Conservation (phyloP, 2,329 filamentous ascomycete species). For the Fusarium algeriense region DNA sequence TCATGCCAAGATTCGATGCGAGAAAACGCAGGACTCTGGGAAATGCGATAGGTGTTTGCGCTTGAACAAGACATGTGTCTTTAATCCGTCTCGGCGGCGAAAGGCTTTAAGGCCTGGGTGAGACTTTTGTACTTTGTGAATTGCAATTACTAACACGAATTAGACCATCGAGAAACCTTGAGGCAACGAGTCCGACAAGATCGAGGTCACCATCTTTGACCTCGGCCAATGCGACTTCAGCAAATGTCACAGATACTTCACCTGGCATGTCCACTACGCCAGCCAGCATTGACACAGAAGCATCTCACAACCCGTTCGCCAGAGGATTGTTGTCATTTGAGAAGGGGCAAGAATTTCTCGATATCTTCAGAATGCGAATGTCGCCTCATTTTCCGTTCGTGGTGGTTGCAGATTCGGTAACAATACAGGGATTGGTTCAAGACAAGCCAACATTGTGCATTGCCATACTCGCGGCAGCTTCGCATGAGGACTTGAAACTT, state of each 20-base stretch:
- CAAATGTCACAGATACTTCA: constrained; percentile 12
- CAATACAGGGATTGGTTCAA: constrained; percentile 37
- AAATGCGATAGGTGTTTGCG: constrained; percentile 51
- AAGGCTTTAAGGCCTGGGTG: constrained; percentile 38
- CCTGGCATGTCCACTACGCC: constrained; percentile 4
- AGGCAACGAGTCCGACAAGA: constrained; percentile 18
- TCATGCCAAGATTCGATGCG: constrained; percentile 53
- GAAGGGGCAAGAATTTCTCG: constrained; percentile 44
- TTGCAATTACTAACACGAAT: neutral
- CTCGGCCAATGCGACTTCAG: constrained; percentile 15
- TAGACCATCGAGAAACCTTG: constrained; percentile 32
- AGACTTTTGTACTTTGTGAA: neutral
- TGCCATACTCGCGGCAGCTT: constrained; percentile 47
- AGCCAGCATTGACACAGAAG: constrained; percentile 29
- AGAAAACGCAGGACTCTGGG: constrained; percentile 51
- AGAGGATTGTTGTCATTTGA: constrained; percentile 40
- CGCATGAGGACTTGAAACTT: constrained; percentile 36
- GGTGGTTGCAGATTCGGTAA: constrained; percentile 33
- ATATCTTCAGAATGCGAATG: constrained; percentile 44
- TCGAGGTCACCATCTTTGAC: constrained; percentile 33
- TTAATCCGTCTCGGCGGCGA: constrained; percentile 49
- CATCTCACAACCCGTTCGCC: constrained; percentile 42
- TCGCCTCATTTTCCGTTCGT: constrained; percentile 50
- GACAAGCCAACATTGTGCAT: constrained; percentile 46
- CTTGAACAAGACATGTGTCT: constrained; percentile 50